phyloP scores from a whole-genome alignment of 805 yeast species.

The Lipomyces starkeyi region DNA sequence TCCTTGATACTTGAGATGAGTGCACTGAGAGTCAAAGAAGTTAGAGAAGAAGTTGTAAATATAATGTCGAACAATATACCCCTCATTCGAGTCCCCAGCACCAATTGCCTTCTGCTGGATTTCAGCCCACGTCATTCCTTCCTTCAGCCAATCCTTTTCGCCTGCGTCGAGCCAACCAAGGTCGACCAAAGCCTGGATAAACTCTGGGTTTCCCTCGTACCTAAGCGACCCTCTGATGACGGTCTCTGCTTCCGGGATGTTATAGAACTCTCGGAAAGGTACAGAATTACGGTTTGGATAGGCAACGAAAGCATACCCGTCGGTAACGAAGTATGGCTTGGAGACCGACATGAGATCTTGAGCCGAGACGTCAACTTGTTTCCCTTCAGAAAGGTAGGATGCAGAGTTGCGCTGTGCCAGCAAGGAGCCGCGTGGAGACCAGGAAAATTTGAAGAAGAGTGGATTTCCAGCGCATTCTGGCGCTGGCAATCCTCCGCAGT shows the following conservation, averaged over 20 bases:
- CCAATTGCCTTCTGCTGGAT: conserved; percentile 78
- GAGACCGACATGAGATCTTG: conserved; percentile 95
- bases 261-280: conserved; percentile 84
- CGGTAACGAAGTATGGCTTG: conserved; percentile 90
- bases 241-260: conserved; percentile 96
- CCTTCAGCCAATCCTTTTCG: conserved; percentile 61
- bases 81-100: conserved; percentile 68
- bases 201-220: conserved; percentile 98
- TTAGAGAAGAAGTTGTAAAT: conserved; percentile 78
- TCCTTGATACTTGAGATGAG: conserved; percentile 6
- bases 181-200: conserved; percentile 92
- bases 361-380: conserved; percentile 69
- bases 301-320: conserved; percentile 90
- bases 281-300: conserved; percentile 99
- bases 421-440: conserved; percentile 98
- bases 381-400: conserved; percentile 71
- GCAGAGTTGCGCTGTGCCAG: conserved; percentile 92
- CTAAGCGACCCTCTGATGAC: conserved; percentile 96
- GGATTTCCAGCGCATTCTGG: conserved; percentile 98
- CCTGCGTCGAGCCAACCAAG: conserved; percentile 88
- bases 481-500: conserved; percentile 98
- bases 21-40: conserved; percentile 12
- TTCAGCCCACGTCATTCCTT: conserved; percentile 78
- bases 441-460: conserved; percentile 95
- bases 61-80: conserved; percentile 75